These are phyloP conservation scores for Arthrobotrys pseudoclavata DNA, from an alignment of 2,329 filamentous ascomycete species.

Conservation along the genomic window DNA sequence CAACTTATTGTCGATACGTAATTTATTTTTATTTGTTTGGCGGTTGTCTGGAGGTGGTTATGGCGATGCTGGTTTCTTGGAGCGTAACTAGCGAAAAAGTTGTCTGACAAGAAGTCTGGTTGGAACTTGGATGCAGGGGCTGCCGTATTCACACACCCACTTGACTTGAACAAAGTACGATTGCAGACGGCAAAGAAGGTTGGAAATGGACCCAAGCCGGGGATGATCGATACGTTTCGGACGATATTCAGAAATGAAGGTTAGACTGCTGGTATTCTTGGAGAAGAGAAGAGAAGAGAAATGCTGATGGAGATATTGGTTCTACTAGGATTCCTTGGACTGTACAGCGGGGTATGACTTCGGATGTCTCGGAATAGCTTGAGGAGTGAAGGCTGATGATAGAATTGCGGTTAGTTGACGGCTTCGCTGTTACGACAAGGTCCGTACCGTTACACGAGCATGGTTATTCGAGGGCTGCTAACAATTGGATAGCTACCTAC, in stretches of 20 bases:
- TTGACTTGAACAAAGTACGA: conserved; percentile 69
- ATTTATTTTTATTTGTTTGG: neutral
- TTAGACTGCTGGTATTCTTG: conserved; percentile 12
- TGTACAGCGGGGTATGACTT: conserved; percentile 81
- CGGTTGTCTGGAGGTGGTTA: neutral
- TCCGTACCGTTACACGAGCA: neutral
- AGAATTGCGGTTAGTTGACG: conserved; percentile 73
- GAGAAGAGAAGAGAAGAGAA: neutral
- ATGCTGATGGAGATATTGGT: neutral
- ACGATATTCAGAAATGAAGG: conserved; percentile 85
- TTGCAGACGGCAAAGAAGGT: conserved; percentile 63
- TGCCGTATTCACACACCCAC: conserved; percentile 89
- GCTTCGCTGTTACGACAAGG: conserved; percentile 90
- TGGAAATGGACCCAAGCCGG: conserved; percentile 58
- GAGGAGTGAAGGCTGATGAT: neutral
- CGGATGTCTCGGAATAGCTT: conserved; percentile 32
- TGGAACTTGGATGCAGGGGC: conserved; percentile 69
- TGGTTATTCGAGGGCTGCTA: neutral
- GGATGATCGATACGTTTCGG: conserved; percentile 85
- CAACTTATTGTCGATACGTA: neutral
- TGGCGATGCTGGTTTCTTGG: neutral
- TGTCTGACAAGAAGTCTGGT: neutral
- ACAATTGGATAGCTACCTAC: conserved; percentile 76
- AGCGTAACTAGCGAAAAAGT: neutral
- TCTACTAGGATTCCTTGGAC: conserved; percentile 71